Evolutionary conservation across 352 stramenopile genomes (phyloP), one percentile per base, ranked within the genome.

Genomic region (Phytophthora litchii): DNA sequence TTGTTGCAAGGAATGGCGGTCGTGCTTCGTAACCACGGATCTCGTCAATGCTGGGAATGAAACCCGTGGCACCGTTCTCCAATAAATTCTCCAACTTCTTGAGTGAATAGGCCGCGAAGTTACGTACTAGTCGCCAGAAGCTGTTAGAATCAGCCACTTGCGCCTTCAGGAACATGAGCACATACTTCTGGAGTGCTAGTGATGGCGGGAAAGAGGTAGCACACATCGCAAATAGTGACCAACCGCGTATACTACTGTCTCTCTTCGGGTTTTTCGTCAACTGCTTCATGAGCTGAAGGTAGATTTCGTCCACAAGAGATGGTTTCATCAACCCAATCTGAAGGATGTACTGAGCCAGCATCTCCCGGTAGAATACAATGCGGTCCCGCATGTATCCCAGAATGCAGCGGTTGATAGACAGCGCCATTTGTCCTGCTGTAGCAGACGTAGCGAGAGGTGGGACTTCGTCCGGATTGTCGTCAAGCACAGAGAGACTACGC

Each of bases 351-450:
- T 98, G 92, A 13, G 92, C 92, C 25, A 98, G 73, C 74, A 96
- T 98, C 38, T 97, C 93, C 10, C 93, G 91, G 60, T 97, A 98
- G 52, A 89, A 93, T 29, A 98, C 92, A 48, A 96, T 88, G 7
- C 95, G 94, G 54, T 98, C 94, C 3, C 94, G 89, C 89, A 97
- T 98, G 77, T 98, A 98, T 1, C 94, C 92, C 13, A 98, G 75
- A 27, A 98, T 83, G 53, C 88, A 96, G 21, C 93, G 91, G 69
- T 97, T 94, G n/a, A 98, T 92, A 4, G 89, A 86, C 2, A 97
- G 49, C 20, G 83, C 78, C 31, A 92, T 64, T 59, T 83, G 75
- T 25, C 67, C 74, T 4, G 64, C 48, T 8, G 63, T 67, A 37
- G 61, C 56, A 41, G 53, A 69, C 17, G 57, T 57, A 36, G 61